Percentiles rank a stretch among this genome's conserved stretches.
Evolutionary conservation across 352 stramenopile genomes (phyloP).

Genomic region (Phytophthora boehmeriae): DNA sequence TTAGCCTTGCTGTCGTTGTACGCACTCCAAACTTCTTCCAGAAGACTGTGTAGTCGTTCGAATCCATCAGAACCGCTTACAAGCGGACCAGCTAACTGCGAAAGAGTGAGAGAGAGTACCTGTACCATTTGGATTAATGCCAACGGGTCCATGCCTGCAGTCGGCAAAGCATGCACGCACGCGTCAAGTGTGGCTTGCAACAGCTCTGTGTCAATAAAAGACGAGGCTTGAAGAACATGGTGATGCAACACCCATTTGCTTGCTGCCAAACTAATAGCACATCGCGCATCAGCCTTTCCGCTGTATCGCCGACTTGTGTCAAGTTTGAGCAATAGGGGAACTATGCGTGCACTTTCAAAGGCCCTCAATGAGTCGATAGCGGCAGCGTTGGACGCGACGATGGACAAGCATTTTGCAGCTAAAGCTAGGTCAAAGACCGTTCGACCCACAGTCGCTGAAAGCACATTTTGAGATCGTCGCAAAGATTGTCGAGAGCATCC

Average conservation of each 20-base stretch:
- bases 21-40: conserved; percentile 67
- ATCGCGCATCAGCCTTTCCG: conserved; percentile 39
- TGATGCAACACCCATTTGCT: conserved; percentile 68
- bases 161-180: conserved; percentile 58
- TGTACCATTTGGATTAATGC: conserved; percentile 73
- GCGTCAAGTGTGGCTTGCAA: conserved; percentile 43
- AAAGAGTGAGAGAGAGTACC: conserved; percentile 59
- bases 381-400: conserved; percentile 32
- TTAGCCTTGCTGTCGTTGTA: conserved; percentile 79
- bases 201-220: conserved; percentile 51
- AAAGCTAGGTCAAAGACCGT: conserved; percentile 43
- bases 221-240: conserved; percentile 50
- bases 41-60: conserved; percentile 44
- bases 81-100: conserved; percentile 48
- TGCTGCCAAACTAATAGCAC: conserved; percentile 38
- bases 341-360: conserved; percentile 41
- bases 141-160: conserved; percentile 55
- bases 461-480: conserved; percentile 33
- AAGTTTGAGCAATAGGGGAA: conserved; percentile 43
- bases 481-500: conserved; percentile 35
- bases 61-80: conserved; percentile 19
- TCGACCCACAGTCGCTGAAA: conserved; percentile 12
- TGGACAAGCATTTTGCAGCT: conserved; percentile 39
- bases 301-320: conserved; percentile 39
- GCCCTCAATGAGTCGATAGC: conserved; percentile 39